Percentiles rank a stretch among this genome's conserved stretches.
phyloP scores from a whole-genome alignment of 2,329 filamentous ascomycete genomes.

The Colletotrichum gloeosporioides region DNA sequence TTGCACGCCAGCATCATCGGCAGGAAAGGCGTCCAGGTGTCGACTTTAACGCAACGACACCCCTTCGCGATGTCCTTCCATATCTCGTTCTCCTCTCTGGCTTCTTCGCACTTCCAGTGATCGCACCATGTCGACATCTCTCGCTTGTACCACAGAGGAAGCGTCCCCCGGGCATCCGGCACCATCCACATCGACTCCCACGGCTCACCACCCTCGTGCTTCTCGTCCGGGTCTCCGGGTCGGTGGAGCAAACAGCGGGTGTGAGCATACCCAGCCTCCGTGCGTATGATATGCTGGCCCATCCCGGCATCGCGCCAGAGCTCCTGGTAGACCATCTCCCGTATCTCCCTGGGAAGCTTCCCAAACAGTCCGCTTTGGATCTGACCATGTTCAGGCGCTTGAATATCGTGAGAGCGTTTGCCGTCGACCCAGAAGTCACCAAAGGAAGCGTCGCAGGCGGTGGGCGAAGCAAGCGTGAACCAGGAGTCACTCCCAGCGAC shows the following conservation, averaged over 20 bases:
- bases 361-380: not conserved
- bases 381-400: not conserved
- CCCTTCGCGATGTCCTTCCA: not conserved
- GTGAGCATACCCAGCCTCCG: not conserved
- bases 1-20: constrained; percentile 13
- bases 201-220: not conserved
- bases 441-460: not conserved
- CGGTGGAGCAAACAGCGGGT: not conserved
- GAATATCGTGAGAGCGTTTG: too few species aligned
- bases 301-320: constrained; percentile 7
- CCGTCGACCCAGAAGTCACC: not conserved
- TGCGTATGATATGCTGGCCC: constrained; percentile 7
- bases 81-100: not conserved
- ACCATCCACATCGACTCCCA: constrained; percentile 12
- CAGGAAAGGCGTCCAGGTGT: not conserved
- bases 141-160: constrained; percentile 4
- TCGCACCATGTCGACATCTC: constrained; percentile 15
- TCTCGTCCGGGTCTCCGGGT: not conserved
- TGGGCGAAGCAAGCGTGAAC: not conserved
- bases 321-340: constrained; percentile 9
- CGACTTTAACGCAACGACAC: not conserved
- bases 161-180: not conserved
- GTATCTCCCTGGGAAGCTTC: not conserved
- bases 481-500: not conserved
- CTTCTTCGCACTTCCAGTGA: constrained; percentile 15